These are phyloP conservation scores for Auxenochlorella protothecoides DNA, from an alignment of 139 green algal species.

Conservation along the genomic window DNA sequence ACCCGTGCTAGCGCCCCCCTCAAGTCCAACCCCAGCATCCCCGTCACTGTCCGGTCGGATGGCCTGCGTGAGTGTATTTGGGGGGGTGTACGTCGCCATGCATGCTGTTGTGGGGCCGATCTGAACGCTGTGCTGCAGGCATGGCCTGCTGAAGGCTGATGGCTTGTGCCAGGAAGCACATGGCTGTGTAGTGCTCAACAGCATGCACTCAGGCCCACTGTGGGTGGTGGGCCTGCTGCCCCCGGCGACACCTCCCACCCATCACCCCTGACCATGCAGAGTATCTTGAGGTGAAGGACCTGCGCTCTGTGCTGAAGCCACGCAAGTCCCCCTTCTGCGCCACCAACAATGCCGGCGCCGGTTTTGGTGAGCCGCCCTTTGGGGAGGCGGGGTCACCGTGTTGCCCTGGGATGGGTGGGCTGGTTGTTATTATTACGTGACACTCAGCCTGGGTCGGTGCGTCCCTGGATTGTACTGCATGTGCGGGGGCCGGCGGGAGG, in stretches of 20 bases:
- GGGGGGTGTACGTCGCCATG: not conserved
- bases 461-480: too few species aligned
- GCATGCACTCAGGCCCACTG: too few species aligned
- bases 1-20: not conserved
- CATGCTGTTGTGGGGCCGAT: too few species aligned
- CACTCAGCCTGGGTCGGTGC: too few species aligned
- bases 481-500: too few species aligned
- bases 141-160: not conserved
- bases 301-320: not conserved
- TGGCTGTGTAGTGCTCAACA: too few species aligned
- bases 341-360: slow-evolving; percentile 69
- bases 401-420: too few species aligned
- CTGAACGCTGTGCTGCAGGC: not conserved
- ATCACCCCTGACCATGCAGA: slow-evolving; percentile 1
- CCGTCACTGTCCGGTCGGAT: slow-evolving; percentile 1
- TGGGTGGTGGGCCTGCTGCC: too few species aligned
- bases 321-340: slow-evolving; percentile 48
- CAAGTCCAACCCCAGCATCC: slow-evolving; percentile 3
- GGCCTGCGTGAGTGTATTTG: slow-evolving; percentile 1
- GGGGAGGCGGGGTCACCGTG: too few species aligned
- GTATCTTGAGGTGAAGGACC: slow-evolving; percentile 10
- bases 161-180: too few species aligned
- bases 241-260: too few species aligned
- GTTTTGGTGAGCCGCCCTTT: slow-evolving; percentile 52
- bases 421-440: too few species aligned